Conservation (phyloP, 805 yeast genomes). For the Kodamaea fukazawae region DNA sequence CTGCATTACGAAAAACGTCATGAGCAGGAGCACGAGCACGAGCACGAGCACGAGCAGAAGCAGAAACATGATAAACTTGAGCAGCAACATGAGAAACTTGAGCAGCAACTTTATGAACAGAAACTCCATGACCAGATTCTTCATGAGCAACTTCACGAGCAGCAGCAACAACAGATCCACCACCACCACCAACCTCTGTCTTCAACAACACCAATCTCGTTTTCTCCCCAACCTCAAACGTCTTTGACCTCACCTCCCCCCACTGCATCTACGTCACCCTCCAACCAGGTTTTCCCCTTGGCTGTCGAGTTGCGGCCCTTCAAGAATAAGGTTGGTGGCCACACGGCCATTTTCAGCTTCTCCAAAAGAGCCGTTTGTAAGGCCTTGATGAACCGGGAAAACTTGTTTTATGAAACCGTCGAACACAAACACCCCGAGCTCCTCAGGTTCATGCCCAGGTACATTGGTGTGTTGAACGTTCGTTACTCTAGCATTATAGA, state of each 20-base stretch:
- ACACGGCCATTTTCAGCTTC: constrained; percentile 92
- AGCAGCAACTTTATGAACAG: too few relatives aligned
- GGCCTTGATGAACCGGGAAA: constrained; percentile 85
- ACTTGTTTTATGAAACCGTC: constrained; percentile 86
- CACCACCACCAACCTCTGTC: not conserved
- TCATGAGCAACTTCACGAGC: too few relatives aligned
- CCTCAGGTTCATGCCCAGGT: constrained; percentile 84
- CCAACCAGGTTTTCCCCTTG: constrained; percentile 49
- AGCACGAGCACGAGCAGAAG: too few relatives aligned
- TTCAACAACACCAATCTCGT: too few relatives aligned
- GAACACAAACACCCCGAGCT: constrained; percentile 76
- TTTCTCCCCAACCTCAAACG: not conserved
- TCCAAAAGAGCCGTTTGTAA: constrained; percentile 92
- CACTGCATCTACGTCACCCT: constrained; percentile 1
- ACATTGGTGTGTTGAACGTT: constrained; percentile 92
- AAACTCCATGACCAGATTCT: too few relatives aligned
- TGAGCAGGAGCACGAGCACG: constrained; percentile 5
- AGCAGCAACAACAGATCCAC: not conserved
- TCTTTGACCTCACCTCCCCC: not conserved
- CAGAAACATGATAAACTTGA: too few relatives aligned
- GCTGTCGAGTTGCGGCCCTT: constrained; percentile 91
- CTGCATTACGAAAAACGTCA: not conserved
- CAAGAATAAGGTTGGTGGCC: constrained; percentile 95
- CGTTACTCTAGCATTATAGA: constrained; percentile 59
- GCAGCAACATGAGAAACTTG: too few relatives aligned